Percentiles rank a stretch among this genome's conserved stretches.
Conservation (phyloP, 768 basidiomycete genomes). For the Inosperma sp. region DNA sequence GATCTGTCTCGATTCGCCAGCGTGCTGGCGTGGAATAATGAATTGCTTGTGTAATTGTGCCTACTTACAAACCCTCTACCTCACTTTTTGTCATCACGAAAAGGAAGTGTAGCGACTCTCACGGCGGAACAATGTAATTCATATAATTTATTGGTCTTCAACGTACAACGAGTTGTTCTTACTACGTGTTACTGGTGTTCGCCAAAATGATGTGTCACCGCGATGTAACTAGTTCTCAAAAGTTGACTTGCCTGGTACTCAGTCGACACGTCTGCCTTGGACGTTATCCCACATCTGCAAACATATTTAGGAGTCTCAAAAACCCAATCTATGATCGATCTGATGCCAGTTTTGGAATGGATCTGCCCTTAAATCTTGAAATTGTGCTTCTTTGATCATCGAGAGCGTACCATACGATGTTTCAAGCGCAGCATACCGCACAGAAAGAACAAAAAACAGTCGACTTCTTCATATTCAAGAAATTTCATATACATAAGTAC, state of each 20-base stretch:
- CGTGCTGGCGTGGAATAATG: neutral
- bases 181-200: no score
- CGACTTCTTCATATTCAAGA: constrained; percentile 6
- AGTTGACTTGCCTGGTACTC: no score
- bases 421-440: constrained; percentile 1
- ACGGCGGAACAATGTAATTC: no score
- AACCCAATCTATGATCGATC: constrained; percentile 20
- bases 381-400: constrained; percentile 10
- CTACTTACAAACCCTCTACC: no score
- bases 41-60: neutral
- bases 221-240: no score
- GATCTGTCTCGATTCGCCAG: constrained; percentile 8
- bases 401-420: neutral
- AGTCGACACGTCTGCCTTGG: no score
- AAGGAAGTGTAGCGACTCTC: no score
- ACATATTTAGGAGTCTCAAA: neutral
- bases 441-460: constrained; percentile 3
- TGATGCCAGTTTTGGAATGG: constrained; percentile 18
- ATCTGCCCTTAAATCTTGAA: constrained; percentile 22
- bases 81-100: no score
- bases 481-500: no score
- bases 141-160: no score
- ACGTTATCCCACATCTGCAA: neutral
- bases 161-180: no score
- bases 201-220: no score